Conservation (phyloP, 192 early-diverging fungal species). For the Martensiomyces pterosporus region DNA sequence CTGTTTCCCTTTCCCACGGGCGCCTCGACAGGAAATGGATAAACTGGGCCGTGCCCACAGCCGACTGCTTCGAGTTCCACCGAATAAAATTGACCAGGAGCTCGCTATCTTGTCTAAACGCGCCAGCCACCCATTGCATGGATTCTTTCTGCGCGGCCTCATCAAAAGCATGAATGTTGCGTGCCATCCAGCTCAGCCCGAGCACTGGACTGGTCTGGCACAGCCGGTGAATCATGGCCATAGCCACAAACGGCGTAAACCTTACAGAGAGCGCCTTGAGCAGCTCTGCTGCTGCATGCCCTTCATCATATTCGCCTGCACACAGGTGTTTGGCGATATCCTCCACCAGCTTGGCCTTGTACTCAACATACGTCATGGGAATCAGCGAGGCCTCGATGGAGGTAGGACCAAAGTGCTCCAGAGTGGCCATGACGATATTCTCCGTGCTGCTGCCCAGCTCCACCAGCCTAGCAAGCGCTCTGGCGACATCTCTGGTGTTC, state of each 20-base stretch:
- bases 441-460: neutral
- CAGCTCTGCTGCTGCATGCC: slow-evolving; percentile 2
- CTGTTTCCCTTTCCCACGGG: slow-evolving; percentile 14
- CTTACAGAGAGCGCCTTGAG: neutral
- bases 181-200: slow-evolving; percentile 16
- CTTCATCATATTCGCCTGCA: slow-evolving; percentile 1
- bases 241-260: neutral
- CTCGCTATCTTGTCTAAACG: slow-evolving; percentile 2
- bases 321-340: neutral
- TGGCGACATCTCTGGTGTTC: slow-evolving; percentile 5
- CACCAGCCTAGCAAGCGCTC: neutral
- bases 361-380: neutral
- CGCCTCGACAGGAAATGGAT: slow-evolving; percentile 20
- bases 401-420: slow-evolving; percentile 5
- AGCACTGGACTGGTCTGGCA: neutral
- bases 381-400: slow-evolving; percentile 5
- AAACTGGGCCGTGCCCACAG: slow-evolving; percentile 11
- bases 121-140: slow-evolving; percentile 13
- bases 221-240: slow-evolving; percentile 4
- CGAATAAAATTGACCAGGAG: slow-evolving; percentile 4
- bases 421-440: neutral
- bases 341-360: neutral
- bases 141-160: slow-evolving; percentile 6
- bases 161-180: slow-evolving; percentile 9
- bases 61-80: slow-evolving; percentile 4